These are phyloP conservation scores for Galerina sulciceps DNA, from an alignment of 768 basidiomycete genomes.

Conservation along the genomic window DNA sequence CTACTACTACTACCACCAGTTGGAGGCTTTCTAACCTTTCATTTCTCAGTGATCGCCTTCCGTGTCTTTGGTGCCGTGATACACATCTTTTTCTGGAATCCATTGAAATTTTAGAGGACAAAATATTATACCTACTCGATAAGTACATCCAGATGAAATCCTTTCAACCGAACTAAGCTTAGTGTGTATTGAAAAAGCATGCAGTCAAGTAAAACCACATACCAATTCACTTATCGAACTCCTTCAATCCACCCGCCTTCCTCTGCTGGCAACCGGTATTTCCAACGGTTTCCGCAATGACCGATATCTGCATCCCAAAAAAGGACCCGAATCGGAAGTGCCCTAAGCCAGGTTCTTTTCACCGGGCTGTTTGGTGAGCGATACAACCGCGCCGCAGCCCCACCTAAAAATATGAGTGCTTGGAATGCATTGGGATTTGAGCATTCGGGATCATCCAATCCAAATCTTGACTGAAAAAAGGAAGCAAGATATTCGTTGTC, in stretches of 20 bases:
- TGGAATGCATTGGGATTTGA: too few species aligned
- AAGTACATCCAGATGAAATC: too few species aligned
- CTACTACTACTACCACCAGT: too few species aligned
- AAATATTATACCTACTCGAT: too few species aligned
- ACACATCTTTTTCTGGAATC: too few species aligned
- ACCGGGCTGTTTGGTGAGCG: neutral
- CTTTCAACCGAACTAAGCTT: too few species aligned
- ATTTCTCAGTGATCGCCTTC: too few species aligned
- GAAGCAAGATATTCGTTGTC: neutral
- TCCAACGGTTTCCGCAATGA: neutral
- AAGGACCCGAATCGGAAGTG: neutral
- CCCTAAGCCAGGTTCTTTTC: neutral
- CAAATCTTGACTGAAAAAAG: neutral
- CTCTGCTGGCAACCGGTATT: neutral
- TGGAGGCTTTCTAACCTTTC: too few species aligned
- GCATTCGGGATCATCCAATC: neutral
- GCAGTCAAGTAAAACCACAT: too few species aligned
- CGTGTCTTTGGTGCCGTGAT: too few species aligned
- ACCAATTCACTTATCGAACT: neutral
- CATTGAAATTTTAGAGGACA: too few species aligned
- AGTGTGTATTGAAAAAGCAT: too few species aligned
- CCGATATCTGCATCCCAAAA: neutral
- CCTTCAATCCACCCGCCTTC: neutral
- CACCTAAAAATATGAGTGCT: neutral
- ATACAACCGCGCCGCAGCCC: neutral